Percentiles rank a stretch among this genome's conserved stretches.
Conservation (phyloP, 1,139 yeast species). For the Blastobotrys petasosporus region DNA sequence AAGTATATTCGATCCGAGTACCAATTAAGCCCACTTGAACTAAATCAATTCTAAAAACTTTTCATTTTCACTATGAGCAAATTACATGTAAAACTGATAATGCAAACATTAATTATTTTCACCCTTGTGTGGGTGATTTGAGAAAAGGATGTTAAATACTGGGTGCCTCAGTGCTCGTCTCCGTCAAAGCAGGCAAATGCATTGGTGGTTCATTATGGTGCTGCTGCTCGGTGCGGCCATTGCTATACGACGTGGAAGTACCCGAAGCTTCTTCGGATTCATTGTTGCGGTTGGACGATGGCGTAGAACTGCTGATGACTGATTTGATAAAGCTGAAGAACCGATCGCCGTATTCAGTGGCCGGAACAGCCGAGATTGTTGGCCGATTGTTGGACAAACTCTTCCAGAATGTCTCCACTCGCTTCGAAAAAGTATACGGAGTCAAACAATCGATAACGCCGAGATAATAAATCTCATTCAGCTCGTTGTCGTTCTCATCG, state of each 20-base stretch:
- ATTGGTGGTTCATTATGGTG: neutral
- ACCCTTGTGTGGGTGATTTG: no score
- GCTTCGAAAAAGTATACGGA: slow-evolving; percentile 68
- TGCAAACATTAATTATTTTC: no score
- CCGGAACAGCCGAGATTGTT: slow-evolving; percentile 84
- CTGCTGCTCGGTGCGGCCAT: neutral
- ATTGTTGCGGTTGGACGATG: neutral
- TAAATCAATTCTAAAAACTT: no score
- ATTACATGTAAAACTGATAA: no score
- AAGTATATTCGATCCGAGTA: no score
- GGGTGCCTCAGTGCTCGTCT: slow-evolving; percentile 16
- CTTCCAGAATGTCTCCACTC: slow-evolving; percentile 83
- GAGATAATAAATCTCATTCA: slow-evolving; percentile 71
- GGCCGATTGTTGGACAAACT: slow-evolving; percentile 61
- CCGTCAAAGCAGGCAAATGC: slow-evolving; percentile 21
- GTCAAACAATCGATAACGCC: slow-evolving; percentile 96
- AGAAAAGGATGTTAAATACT: no score
- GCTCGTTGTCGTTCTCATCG: slow-evolving; percentile 55
- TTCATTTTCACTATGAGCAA: no score
- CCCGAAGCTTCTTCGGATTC: slow-evolving; percentile 2
- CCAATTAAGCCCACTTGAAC: no score
- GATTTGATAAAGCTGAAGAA: slow-evolving; percentile 62
- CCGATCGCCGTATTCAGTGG: slow-evolving; percentile 82
- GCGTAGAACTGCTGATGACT: slow-evolving; percentile 19
- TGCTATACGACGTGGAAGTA: slow-evolving; percentile 5